Evolutionary conservation across 768 basidiomycete genomes (phyloP).

Genomic region (Tricholoma terreum): DNA sequence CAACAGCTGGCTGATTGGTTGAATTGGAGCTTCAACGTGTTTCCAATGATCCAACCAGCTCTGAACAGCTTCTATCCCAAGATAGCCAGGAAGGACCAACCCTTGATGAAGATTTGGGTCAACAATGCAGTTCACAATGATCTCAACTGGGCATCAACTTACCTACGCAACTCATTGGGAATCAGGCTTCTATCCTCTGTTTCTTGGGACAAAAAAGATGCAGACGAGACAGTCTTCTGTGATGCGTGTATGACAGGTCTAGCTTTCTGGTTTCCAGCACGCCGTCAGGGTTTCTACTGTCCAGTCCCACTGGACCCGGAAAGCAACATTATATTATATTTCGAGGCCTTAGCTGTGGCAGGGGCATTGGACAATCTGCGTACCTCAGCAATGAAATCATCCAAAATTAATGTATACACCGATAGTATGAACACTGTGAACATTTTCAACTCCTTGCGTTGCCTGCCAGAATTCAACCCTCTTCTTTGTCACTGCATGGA

Average conservation of each 20-base stretch:
- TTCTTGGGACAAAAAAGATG: conserved; percentile 14
- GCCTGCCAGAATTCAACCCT: conserved; percentile 8
- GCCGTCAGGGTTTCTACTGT: too few relatives aligned
- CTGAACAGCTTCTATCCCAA: too few relatives aligned
- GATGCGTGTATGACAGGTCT: conserved; percentile 20
- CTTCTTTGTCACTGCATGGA: conserved; percentile 16
- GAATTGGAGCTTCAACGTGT: too few relatives aligned
- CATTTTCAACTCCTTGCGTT: conserved; percentile 15
- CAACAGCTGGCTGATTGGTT: too few relatives aligned
- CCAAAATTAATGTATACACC: too few relatives aligned
- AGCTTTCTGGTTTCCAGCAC: too few relatives aligned
- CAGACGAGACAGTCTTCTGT: conserved; percentile 14
- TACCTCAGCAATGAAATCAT: too few relatives aligned
- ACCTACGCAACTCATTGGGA: conserved; percentile 15
- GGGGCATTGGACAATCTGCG: conserved; percentile 8
- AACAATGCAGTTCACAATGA: too few relatives aligned
- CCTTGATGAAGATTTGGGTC: too few relatives aligned
- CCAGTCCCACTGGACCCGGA: too few relatives aligned
- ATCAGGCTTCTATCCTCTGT: conserved; percentile 18
- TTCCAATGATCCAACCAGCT: too few relatives aligned
- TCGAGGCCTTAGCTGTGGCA: conserved; percentile 22
- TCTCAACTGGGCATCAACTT: conserved; percentile 26
- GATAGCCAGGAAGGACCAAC: too few relatives aligned
- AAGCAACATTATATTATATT: conserved; percentile 27
- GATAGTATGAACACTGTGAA: conserved; percentile 20